Percentiles rank a stretch among this genome's conserved stretches.
phyloP scores from a whole-genome alignment of 169 alveolate genomes.

The Cryptosporidium ubiquitum region DNA sequence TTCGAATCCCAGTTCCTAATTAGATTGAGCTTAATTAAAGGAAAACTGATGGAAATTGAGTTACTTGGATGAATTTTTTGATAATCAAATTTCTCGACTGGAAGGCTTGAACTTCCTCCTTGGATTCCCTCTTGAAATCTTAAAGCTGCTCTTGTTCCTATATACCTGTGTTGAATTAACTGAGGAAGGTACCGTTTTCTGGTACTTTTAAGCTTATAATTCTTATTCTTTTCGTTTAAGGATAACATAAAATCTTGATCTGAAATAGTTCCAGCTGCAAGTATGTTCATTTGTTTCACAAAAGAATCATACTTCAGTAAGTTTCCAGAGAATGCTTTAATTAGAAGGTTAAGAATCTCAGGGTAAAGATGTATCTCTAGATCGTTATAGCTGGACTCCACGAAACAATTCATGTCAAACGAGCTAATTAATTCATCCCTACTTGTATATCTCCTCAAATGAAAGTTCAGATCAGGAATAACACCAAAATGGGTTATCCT shows the following conservation, averaged over 20 bases:
- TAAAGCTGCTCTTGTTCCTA: not conserved
- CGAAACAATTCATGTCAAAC: slow-evolving; percentile 62
- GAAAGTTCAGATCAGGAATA: slow-evolving; percentile 41
- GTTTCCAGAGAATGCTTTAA: slow-evolving; percentile 14
- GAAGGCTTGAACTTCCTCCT: not conserved
- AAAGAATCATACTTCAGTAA: slow-evolving; percentile 11
- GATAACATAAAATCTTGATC: slow-evolving; percentile 11
- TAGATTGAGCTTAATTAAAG: not conserved
- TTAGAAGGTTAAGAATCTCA: not conserved
- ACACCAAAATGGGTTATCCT: not conserved
- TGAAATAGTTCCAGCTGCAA: slow-evolving; percentile 43
- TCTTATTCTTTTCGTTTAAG: not conserved
- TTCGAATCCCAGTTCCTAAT: not conserved
- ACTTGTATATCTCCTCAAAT: slow-evolving; percentile 25
- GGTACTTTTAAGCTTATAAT: not conserved
- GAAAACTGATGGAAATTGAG: slow-evolving; percentile 30
- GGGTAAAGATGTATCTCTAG: slow-evolving; percentile 14
- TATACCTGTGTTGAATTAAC: slow-evolving; percentile 1
- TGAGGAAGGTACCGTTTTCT: slow-evolving; percentile 3
- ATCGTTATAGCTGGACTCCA: not conserved
- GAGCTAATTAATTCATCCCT: not conserved
- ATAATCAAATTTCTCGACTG: not conserved
- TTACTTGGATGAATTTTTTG: slow-evolving; percentile 33
- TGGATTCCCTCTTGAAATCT: not conserved
- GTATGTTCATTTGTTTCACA: not conserved